Evolutionary conservation across 352 stramenopile species (phyloP), one percentile per base, ranked within the genome.

Genomic region (Phytophthora pseudosyringae): DNA sequence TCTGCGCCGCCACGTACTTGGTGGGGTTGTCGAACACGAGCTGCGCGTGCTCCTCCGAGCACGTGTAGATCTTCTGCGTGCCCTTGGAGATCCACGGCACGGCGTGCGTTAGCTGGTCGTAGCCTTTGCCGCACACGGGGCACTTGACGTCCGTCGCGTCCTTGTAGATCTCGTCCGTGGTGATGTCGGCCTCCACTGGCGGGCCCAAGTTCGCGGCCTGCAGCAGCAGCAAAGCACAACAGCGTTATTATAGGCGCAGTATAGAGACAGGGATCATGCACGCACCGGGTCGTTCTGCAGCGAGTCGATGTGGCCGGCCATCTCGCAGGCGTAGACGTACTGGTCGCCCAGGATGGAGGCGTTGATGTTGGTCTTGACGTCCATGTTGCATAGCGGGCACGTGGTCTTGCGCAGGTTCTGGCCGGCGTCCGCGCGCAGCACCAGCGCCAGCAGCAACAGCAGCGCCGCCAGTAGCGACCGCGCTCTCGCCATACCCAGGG

Each of bases 321-420:
- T 95, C 63, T 92, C 86, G 52, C 86, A 95, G 18, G 86, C 84
- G 73, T 90, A 95, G 18, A 95, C 62, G 55, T 72, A 71, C 70
- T 95, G 86, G 62, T 86, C 78, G 54, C 86, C 84, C 29, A 87
- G 64, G 31, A 95, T 84, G 40, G 77, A 70, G 59, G 81, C 81
- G 51, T 91, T 89, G 58, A 90, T 86, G 46, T 73, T 33, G 46
- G 43, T 38, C 48, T 81, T 83, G 6, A 84, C 71, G 62, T 88
- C 78, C 76, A 86, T 85, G 51, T 83, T 82, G 45, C 76, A 88
- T 3, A 88, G 56, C 45, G 78, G 78, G 21, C 78, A 88, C 39
- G 72, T 77, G 5, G 73, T 81, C 64, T 88, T 88, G 31, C 62
- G 66, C 46, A 88, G 72, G 60, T 88, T 86, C 67, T 88, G 79